Conservation (phyloP, 2,329 filamentous ascomycete genomes). For the Microsporum audouinii region DNA sequence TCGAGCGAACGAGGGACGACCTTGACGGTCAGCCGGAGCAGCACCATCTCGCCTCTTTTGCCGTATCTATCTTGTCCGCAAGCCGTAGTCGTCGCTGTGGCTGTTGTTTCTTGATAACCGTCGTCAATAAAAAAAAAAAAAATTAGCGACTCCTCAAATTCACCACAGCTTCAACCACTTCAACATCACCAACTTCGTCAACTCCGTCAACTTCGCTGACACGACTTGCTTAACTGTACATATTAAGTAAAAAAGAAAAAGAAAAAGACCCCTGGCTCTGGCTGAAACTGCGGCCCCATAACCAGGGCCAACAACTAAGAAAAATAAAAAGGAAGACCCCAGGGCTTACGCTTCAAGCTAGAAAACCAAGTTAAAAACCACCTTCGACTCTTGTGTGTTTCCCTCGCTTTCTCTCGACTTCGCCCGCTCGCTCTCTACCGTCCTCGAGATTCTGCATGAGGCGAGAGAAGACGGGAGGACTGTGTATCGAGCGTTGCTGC, state of each 20-base stretch:
- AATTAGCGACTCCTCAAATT: no score
- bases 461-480: neutral
- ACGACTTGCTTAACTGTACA: no score
- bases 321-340: neutral
- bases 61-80: neutral
- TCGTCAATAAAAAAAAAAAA: no score
- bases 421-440: neutral
- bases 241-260: neutral
- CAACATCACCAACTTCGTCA: neutral
- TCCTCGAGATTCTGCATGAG: neutral
- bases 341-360: neutral
- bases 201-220: neutral
- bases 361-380: neutral
- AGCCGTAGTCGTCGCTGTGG: no score
- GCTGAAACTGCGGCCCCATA: neutral
- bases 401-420: constrained; percentile 1
- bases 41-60: constrained; percentile 21
- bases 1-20: constrained; percentile 21
- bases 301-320: neutral
- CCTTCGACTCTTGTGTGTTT: neutral
- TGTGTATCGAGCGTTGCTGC: neutral
- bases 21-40: constrained; percentile 28
- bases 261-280: neutral
- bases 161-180: no score
- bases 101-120: no score